Base-by-base conservation (phyloP, 345 rosid genomes). In the Salix koriyanagi region DNA sequence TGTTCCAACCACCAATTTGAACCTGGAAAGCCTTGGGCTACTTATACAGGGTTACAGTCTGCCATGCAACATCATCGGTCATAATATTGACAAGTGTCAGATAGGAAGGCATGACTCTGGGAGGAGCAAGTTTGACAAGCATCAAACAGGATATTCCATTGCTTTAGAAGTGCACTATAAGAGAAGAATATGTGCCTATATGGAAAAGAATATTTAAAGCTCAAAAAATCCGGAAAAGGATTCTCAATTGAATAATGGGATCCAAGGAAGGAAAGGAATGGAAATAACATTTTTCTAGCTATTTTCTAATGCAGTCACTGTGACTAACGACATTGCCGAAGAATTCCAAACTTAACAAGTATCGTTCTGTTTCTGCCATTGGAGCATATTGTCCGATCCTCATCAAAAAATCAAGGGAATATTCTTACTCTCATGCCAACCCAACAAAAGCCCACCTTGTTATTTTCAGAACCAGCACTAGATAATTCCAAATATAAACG, bases 391-490 rank as follows among this genome's bases (percentile, higher is more conserved):
- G 74, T 65, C 34, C 16, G 12, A 50, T 14, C 42, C 56, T 15
- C 7, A 56, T 64, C 74, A 37, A 64, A 36, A 48, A 48, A 76
- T 73, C 83, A 82, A 54, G 50, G 76, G 81, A 71, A 84, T 70
- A 85, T 70, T 81, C 85, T 75, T 52, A 60, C 44, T 52, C 69
- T 52, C 77, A 85, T 64, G 67, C 68, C 65, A 79, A 83, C 65
- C 78, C 72, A 73, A 70, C 46, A 69, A 85, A 77, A 77, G 18
- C 28, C 75, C 58, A 69, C 72, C 74, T 72, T 76, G 54, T 61
- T 62, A 75, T 58, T 67, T 46, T 61, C 50, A 75, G 64, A 79
- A 84, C 48, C 62, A 75, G 78, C 67, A 62, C 65, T 69, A 65
- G 79, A 65, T 75, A 23, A 58, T 70, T 68, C 76, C 79, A 76